Evolutionary conservation across 371 early-diverging fungal genomes (phyloP).

Genomic region (Lichtheimia ornata): DNA sequence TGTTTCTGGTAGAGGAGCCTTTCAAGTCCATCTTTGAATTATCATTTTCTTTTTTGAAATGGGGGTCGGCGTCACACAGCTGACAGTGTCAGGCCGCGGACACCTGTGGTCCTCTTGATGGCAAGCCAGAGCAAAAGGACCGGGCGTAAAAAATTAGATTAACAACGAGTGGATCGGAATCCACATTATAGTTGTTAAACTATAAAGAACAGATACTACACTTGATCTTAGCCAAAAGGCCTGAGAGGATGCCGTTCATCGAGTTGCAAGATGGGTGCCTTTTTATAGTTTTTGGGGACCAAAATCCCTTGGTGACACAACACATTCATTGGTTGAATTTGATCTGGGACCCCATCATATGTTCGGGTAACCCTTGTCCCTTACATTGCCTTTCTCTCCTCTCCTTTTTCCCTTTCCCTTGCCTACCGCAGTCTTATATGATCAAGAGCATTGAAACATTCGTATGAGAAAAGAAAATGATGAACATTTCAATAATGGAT

Average conservation of each 20-base stretch:
- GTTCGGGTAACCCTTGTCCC: no score
- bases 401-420: no score
- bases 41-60: conserved; percentile 19
- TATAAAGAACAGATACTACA: conserved; percentile 79
- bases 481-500: no score
- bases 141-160: conserved; percentile 50
- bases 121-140: conserved; percentile 26
- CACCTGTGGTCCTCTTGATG: conserved; percentile 23
- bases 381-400: no score
- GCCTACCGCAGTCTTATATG: no score
- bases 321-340: no score
- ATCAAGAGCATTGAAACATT: no score
- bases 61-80: conserved; percentile 24
- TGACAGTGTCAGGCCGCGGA: conserved; percentile 27
- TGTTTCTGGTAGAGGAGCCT: no score
- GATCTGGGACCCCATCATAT: no score
- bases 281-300: conserved; percentile 20
- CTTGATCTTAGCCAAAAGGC: conserved; percentile 77
- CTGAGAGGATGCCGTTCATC: conserved; percentile 56
- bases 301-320: no score
- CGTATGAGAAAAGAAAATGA: no score
- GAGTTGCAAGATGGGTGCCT: conserved; percentile 19
- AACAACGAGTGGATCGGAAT: conserved; percentile 38
- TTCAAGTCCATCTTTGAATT: not conserved
- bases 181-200: conserved; percentile 62